Percentiles rank a stretch among this genome's conserved stretches.
Conservation (phyloP, 2,329 filamentous ascomycete species). For the Spiromastix sp. region DNA sequence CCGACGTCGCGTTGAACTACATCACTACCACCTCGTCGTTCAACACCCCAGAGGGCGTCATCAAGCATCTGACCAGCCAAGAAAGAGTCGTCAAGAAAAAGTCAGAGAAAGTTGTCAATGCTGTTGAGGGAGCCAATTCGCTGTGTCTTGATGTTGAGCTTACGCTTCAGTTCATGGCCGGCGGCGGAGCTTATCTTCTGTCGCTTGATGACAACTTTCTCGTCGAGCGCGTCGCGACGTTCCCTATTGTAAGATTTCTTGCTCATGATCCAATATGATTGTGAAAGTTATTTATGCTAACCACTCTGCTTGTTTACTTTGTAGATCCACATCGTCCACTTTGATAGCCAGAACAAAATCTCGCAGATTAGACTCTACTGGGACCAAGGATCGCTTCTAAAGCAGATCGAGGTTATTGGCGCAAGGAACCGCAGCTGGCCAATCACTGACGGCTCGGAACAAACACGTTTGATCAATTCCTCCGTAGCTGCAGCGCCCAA, state of each 20-base stretch:
- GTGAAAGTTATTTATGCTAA: not conserved
- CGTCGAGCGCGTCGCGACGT: constrained; percentile 64
- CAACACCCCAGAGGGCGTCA: constrained; percentile 60
- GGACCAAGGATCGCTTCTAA: constrained; percentile 90
- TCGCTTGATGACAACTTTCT: constrained; percentile 91
- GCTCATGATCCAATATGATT: not conserved
- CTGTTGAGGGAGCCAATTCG: constrained; percentile 59
- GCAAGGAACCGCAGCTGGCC: constrained; percentile 88
- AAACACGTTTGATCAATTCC: constrained; percentile 63
- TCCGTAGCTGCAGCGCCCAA: constrained; percentile 29
- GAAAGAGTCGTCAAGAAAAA: constrained; percentile 71
- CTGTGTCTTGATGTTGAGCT: constrained; percentile 73
- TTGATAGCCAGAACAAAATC: constrained; percentile 69
- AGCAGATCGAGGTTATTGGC: constrained; percentile 88
- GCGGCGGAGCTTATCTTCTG: constrained; percentile 79
- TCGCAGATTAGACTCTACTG: constrained; percentile 79
- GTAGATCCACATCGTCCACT: constrained; percentile 80
- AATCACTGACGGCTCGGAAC: constrained; percentile 76
- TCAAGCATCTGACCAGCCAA: constrained; percentile 68
- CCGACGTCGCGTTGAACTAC: constrained; percentile 68
- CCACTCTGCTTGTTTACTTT: constrained; percentile 6
- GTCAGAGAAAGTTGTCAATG: constrained; percentile 63
- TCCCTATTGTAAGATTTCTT: constrained; percentile 63
- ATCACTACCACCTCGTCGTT: constrained; percentile 76
- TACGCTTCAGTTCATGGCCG: constrained; percentile 66